Conservation (phyloP, 441 rosid genomes). For the Jatropha multifida region DNA sequence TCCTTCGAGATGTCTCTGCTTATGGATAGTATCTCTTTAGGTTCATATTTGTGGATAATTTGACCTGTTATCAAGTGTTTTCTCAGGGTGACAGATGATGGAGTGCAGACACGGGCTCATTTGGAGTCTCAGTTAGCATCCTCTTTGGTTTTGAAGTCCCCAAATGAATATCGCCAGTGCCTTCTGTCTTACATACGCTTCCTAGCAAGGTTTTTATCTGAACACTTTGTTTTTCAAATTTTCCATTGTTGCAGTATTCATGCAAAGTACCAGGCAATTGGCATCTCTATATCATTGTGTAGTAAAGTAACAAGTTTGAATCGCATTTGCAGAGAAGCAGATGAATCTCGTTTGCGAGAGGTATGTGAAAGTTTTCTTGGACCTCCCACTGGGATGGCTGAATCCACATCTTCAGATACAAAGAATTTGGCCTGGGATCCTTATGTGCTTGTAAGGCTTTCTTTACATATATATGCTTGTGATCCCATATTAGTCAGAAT, state of each 20-base stretch:
- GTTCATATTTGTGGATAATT: slow-evolving; percentile 1
- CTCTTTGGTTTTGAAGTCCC: slow-evolving; percentile 74
- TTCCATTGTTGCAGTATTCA: neutral
- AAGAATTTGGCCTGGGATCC: slow-evolving; percentile 81
- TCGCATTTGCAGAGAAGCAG: slow-evolving; percentile 73
- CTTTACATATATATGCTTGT: slow-evolving; percentile 1
- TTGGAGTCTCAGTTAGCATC: slow-evolving; percentile 96
- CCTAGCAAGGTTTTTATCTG: slow-evolving; percentile 61
- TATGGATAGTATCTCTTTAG: slow-evolving; percentile 1
- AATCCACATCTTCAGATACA: slow-evolving; percentile 48
- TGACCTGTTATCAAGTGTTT: slow-evolving; percentile 16
- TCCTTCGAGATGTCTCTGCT: neutral
- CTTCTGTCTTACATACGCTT: slow-evolving; percentile 89
- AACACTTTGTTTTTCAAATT: slow-evolving; percentile 8
- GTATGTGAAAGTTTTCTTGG: slow-evolving; percentile 94
- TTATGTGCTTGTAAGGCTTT: slow-evolving; percentile 61
- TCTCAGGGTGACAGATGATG: slow-evolving; percentile 91
- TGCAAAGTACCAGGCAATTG: slow-evolving; percentile 1
- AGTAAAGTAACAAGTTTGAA: neutral
- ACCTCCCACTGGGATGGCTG: slow-evolving; percentile 89
- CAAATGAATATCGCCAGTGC: slow-evolving; percentile 88
- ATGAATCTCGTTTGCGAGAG: slow-evolving; percentile 90
- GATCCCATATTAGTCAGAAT: neutral
- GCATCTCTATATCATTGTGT: neutral
- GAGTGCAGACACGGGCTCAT: slow-evolving; percentile 93